Evolutionary conservation across 2,329 filamentous ascomycete species (phyloP).

Genomic region (Fusarium piperis): DNA sequence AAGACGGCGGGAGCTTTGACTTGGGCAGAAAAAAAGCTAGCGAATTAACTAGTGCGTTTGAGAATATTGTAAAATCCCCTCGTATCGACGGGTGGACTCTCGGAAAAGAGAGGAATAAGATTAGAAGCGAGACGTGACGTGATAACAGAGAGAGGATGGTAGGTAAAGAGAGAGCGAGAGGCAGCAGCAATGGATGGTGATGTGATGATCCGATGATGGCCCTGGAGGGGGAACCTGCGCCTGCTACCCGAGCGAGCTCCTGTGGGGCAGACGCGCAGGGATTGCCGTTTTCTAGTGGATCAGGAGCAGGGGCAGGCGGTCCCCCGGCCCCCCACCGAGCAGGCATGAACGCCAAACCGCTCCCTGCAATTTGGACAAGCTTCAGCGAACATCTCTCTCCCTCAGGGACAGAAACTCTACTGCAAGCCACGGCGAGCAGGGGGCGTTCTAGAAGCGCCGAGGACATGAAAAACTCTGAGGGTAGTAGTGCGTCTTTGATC

Average conservation of each 20-base stretch:
- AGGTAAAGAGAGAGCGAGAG: not conserved
- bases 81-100: not conserved
- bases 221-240: constrained; percentile 21
- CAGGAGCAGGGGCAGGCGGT: too few species aligned
- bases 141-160: constrained; percentile 11
- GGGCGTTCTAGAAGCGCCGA: constrained; percentile 32
- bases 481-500: not conserved
- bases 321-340: not conserved
- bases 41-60: not conserved
- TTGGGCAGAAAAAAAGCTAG: constrained; percentile 9
- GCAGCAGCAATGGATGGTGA: constrained; percentile 15
- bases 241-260: constrained; percentile 29
- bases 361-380: constrained; percentile 22
- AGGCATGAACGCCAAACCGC: constrained; percentile 25
- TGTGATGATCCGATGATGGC: constrained; percentile 38
- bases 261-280: constrained; percentile 24
- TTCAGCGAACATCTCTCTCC: not conserved
- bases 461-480: not conserved
- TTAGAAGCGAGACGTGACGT: constrained; percentile 20
- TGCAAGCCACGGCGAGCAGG: constrained; percentile 30
- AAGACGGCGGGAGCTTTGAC: constrained; percentile 9
- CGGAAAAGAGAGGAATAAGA: constrained; percentile 3
- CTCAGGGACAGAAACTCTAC: constrained; percentile 33
- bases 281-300: constrained; percentile 7
- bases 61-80: not conserved